Evolutionary conservation across 2,329 filamentous ascomycete genomes (phyloP).

Genomic region (Teratosphaeria pseudoeucalypti): DNA sequence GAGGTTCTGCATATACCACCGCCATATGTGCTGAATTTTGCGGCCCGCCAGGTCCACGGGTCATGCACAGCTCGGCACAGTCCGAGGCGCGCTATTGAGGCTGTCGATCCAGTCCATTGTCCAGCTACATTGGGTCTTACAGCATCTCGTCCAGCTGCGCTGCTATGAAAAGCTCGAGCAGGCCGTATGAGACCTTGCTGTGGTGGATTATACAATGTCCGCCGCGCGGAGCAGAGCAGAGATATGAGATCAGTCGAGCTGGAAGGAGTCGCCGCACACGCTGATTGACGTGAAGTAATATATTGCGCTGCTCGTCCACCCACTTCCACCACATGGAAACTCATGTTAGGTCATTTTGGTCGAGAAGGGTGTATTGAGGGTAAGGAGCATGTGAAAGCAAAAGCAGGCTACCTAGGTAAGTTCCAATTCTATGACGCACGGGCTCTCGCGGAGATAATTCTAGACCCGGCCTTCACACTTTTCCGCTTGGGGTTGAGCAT

Average conservation of each 20-base stretch:
- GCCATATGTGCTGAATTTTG: conserved; percentile 1
- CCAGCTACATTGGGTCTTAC: conserved; percentile 9
- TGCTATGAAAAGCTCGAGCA: not conserved
- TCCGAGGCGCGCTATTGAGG: conserved; percentile 7
- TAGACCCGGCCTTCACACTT: not conserved
- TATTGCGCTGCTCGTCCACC: conserved; percentile 19
- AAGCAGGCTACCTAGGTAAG: not conserved
- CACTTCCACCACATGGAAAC: conserved; percentile 31
- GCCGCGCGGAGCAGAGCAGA: not conserved
- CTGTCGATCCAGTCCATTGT: conserved; percentile 12
- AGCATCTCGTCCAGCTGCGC: conserved; percentile 8
- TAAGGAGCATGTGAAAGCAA: not conserved
- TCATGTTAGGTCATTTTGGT: conserved; percentile 25
- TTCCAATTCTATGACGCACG: not conserved
- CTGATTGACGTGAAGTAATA: not conserved
- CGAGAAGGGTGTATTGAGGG: not conserved
- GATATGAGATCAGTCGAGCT: not conserved
- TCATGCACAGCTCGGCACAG: not conserved
- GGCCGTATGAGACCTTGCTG: not conserved
- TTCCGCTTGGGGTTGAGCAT: not conserved
- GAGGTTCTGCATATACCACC: not conserved
- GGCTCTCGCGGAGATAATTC: not conserved
- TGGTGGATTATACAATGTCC: not conserved
- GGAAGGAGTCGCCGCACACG: not conserved
- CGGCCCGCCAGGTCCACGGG: not conserved